A percentile compares a stretch with the other conserved stretches of the same genome.
Evolutionary conservation across 2,329 filamentous ascomycete species (phyloP).

Genomic region (Graphilbum fragrans): DNA sequence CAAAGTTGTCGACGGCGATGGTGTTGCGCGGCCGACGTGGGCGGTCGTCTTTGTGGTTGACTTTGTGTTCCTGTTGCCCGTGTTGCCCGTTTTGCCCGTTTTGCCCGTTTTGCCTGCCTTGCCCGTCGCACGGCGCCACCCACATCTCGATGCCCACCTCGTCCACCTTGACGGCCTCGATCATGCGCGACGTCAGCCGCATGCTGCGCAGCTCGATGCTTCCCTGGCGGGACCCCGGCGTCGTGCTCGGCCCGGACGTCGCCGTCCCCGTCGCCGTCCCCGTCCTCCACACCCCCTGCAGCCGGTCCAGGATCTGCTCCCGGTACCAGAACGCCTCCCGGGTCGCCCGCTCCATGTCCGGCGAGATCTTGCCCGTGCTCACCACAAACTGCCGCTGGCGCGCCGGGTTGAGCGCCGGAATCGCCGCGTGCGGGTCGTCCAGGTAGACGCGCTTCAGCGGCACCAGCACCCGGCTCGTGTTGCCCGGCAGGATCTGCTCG

Average conservation of each 20-base stretch:
- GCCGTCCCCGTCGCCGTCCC: conserved; percentile 33
- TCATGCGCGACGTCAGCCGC: conserved; percentile 63
- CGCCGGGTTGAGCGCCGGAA: conserved; percentile 69
- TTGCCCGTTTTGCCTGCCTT: too few relatives aligned
- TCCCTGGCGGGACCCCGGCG: conserved; percentile 35
- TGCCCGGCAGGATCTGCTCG: conserved; percentile 50
- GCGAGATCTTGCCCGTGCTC: conserved; percentile 64
- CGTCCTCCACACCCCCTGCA: conserved; percentile 62
- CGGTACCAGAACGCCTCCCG: conserved; percentile 89
- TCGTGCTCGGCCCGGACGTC: neutral
- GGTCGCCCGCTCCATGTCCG: conserved; percentile 64
- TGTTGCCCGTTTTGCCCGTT: conserved; percentile 5
- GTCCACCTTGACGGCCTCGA: conserved; percentile 70
- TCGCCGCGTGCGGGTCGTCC: conserved; percentile 61
- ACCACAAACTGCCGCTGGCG: conserved; percentile 90
- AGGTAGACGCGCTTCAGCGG: conserved; percentile 66
- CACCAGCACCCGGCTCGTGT: conserved; percentile 63
- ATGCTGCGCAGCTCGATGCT: conserved; percentile 66
- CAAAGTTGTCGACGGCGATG: conserved; percentile 46
- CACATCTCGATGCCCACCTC: conserved; percentile 61
- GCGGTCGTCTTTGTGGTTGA: conserved; percentile 8
- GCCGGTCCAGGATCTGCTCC: conserved; percentile 60
- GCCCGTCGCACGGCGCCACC: conserved; percentile 13
- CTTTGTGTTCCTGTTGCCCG: conserved; percentile 6
- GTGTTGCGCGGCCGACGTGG: conserved; percentile 6